Evolutionary conservation across 331 rosid species (phyloP).

Genomic region (Ulmus americana): DNA sequence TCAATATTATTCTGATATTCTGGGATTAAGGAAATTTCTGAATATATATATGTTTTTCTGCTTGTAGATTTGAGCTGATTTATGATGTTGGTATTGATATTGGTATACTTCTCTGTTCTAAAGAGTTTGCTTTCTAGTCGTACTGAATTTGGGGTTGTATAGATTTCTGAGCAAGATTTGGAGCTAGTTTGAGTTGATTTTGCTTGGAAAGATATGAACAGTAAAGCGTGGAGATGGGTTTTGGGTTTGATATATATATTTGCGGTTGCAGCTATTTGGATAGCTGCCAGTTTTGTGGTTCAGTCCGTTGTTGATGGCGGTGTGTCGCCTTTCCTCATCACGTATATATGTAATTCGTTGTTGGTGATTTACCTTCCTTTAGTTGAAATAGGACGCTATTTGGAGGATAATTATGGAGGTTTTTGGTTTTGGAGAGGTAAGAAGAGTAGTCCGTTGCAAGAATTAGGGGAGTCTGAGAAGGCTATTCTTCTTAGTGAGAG

Average conservation of each 20-base stretch:
- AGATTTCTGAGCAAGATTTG: slow-evolving; percentile 12
- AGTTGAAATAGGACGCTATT: slow-evolving; percentile 63
- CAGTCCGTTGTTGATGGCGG: slow-evolving; percentile 92
- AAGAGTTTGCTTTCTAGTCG: slow-evolving; percentile 15
- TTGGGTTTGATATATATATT: slow-evolving; percentile 68
- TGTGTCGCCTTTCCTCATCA: slow-evolving; percentile 81
- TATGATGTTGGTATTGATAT: slow-evolving; percentile 17
- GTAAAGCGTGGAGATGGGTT: slow-evolving; percentile 67
- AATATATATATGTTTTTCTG: background rate
- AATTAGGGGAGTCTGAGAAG: slow-evolving; percentile 54
- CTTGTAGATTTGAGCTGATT: slow-evolving; percentile 27
- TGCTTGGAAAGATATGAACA: slow-evolving; percentile 36
- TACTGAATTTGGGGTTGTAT: slow-evolving; percentile 19
- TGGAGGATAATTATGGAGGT: slow-evolving; percentile 58
- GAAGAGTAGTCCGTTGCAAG: slow-evolving; percentile 24
- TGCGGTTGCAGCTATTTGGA: slow-evolving; percentile 86
- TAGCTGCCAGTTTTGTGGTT: slow-evolving; percentile 95
- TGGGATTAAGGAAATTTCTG: too few relatives aligned
- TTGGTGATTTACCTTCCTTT: slow-evolving; percentile 85
- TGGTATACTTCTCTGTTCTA: slow-evolving; percentile 4
- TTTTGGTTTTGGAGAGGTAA: slow-evolving; percentile 50
- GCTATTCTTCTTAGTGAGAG: slow-evolving; percentile 52
- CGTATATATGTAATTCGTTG: slow-evolving; percentile 88
- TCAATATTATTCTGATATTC: too few relatives aligned
- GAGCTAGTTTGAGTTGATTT: slow-evolving; percentile 10